Evolutionary conservation across 768 basidiomycete genomes (phyloP).

Genomic region (Amanita exitialis): DNA sequence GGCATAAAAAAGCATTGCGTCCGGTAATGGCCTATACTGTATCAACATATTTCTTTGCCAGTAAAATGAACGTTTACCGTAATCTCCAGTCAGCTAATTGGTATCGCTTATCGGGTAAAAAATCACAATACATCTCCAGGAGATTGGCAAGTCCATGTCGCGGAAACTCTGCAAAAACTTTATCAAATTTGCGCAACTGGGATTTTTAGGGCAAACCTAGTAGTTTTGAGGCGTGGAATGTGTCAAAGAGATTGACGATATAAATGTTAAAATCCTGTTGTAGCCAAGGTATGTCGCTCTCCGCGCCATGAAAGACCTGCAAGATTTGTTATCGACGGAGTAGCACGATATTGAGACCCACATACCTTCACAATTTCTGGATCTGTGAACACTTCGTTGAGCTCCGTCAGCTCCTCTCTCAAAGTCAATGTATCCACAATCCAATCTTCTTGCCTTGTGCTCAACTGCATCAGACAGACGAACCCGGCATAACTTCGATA

Average conservation of each 20-base stretch:
- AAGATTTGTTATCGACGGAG: background rate
- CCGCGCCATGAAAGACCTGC: slow-evolving; percentile 91
- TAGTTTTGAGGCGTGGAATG: slow-evolving; percentile 86
- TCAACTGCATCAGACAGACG: slow-evolving; percentile 89
- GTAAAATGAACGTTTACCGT: slow-evolving; percentile 32
- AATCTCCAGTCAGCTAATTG: slow-evolving; percentile 98
- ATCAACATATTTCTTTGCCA: background rate
- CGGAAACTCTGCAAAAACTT: slow-evolving; percentile 50
- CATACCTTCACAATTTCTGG: slow-evolving; percentile 77
- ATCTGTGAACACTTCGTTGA: slow-evolving; percentile 82
- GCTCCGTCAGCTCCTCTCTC: slow-evolving; percentile 58
- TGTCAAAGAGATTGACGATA: slow-evolving; percentile 95
- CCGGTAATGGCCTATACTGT: slow-evolving; percentile 56
- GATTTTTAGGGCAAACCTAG: slow-evolving; percentile 36
- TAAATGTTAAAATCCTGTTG: slow-evolving; percentile 94
- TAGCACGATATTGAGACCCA: background rate
- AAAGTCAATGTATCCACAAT: slow-evolving; percentile 76
- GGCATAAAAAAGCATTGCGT: slow-evolving; percentile 88
- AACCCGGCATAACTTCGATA: slow-evolving; percentile 81
- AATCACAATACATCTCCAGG: slow-evolving; percentile 83
- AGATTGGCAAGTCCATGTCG: slow-evolving; percentile 78
- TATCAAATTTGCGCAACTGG: no score
- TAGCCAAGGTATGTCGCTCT: slow-evolving; percentile 91
- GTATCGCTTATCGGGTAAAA: slow-evolving; percentile 88
- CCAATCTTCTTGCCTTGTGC: slow-evolving; percentile 77